Base-by-base conservation (phyloP, 768 basidiomycete species). In the Phanerodontia chrysosporium region DNA sequence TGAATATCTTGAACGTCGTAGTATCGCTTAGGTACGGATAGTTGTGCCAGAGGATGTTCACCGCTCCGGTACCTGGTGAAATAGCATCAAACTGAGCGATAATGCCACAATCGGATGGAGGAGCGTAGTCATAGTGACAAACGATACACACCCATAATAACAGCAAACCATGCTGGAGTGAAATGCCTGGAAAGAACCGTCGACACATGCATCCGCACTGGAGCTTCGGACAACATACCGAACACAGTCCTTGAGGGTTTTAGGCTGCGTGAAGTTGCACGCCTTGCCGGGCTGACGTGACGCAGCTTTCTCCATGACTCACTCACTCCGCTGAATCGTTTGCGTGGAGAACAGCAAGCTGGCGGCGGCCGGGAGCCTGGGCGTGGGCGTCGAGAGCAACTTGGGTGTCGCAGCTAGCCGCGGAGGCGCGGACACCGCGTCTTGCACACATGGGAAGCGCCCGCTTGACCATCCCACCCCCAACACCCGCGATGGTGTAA, bases 1-100 rank as follows among this genome's bases (percentile, higher is more conserved):
- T 74, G 48, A 82, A 63, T 12, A 69, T 68, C 51, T 72, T 70
- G 63, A 83, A 76, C n/a, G 74, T 62, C 12, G 62, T 59, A 3
- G 78, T 76, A 30, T 72, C 69, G 35, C 65, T 66, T 2, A 76
- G 80, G 64, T 86, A 88, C 0, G 85, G 87, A 65, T 84, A 85
- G 10, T 66, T 75, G 39, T 78, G 73, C 65, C 86, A 82, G 32
- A 89, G 75, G 36, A 78, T 76, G 60, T 83, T 82, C 14, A 87
- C 71, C 0, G 77, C 73, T 2, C 82, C 83, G 0, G 82, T 83
- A 6, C 82, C 77, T 51, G 29, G 48, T 14, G 28, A 49, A 28
- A 16, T n/a, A 5, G 18, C 25, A 8, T 28, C n/a, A n/a, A n/a
- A 39, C 58, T 57, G 28, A 27, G 18, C 21, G 16, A 35, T 27